Conservation (phyloP, 345 rosid species). For the Sisymbrium irio region DNA sequence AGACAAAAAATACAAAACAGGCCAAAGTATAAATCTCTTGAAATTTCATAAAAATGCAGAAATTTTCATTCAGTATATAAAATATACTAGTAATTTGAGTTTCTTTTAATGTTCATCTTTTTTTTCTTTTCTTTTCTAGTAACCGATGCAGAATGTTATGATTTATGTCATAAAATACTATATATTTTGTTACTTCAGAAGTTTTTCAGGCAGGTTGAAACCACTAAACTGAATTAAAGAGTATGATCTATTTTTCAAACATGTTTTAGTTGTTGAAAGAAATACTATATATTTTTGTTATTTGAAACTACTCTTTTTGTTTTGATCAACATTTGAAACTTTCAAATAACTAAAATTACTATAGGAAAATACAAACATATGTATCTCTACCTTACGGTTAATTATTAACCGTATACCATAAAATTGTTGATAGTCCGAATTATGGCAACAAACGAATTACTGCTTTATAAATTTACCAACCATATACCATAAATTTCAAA, state of each 20-base stretch:
- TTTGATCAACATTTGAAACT: no score
- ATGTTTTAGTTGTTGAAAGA: no score
- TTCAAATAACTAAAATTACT: not conserved
- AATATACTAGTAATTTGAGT: not conserved
- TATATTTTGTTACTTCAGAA: no score
- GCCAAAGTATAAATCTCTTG: no score
- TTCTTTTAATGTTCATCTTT: not conserved
- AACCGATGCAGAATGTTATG: not conserved
- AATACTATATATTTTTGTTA: no score
- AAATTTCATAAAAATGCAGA: no score
- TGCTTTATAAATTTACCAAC: not conserved
- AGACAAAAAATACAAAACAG: not conserved
- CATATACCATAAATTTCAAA: not conserved
- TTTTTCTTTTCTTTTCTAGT: not conserved
- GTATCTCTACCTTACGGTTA: not conserved
- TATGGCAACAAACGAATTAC: not conserved
- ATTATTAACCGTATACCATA: not conserved
- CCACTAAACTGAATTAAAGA: no score
- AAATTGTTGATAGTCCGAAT: not conserved
- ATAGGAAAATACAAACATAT: not conserved
- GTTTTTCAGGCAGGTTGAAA: no score
- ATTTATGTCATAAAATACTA: not conserved
- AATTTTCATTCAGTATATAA: not conserved
- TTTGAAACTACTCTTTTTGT: no score
- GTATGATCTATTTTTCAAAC: no score